Conservation (phyloP, 352 stramenopile genomes). For the Globisporangium orthogonon region DNA sequence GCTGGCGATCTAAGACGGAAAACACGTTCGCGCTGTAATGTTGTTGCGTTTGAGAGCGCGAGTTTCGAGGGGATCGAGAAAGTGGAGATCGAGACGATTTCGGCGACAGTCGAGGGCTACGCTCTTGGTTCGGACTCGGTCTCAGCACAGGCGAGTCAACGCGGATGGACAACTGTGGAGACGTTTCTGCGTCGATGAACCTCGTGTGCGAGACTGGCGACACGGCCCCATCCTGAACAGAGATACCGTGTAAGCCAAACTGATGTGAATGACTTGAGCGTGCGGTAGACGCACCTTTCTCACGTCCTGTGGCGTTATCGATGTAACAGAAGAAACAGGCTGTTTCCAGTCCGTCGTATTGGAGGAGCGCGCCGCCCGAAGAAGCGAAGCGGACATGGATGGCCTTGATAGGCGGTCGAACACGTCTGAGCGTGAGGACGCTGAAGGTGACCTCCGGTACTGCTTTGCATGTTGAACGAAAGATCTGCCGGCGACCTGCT, state of each 20-base stretch:
- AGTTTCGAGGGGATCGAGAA: constrained; percentile 15
- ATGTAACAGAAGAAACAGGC: neutral
- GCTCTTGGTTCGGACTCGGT: constrained; percentile 12
- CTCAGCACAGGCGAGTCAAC: constrained; percentile 3
- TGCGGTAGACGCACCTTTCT: neutral
- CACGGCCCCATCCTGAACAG: neutral
- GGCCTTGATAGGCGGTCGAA: constrained; percentile 38
- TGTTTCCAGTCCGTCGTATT: neutral
- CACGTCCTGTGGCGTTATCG: neutral
- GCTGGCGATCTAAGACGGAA: constrained; percentile 38
- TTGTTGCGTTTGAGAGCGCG: constrained; percentile 7
- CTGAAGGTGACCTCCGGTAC: neutral
- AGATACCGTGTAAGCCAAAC: neutral
- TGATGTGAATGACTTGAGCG: too few relatives aligned
- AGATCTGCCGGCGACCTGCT: constrained; percentile 31
- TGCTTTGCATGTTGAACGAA: constrained; percentile 9
- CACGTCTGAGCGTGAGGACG: constrained; percentile 13
- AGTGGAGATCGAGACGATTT: constrained; percentile 8
- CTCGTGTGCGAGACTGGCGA: neutral
- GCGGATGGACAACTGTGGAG: constrained; percentile 4
- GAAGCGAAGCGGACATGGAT: constrained; percentile 15
- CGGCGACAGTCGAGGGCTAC: constrained; percentile 7
- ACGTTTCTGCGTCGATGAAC: neutral
- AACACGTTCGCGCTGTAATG: constrained; percentile 47
- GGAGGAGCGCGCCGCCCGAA: constrained; percentile 3